Base-by-base conservation (phyloP, 768 basidiomycete species). In the Mycena capillaripes region DNA sequence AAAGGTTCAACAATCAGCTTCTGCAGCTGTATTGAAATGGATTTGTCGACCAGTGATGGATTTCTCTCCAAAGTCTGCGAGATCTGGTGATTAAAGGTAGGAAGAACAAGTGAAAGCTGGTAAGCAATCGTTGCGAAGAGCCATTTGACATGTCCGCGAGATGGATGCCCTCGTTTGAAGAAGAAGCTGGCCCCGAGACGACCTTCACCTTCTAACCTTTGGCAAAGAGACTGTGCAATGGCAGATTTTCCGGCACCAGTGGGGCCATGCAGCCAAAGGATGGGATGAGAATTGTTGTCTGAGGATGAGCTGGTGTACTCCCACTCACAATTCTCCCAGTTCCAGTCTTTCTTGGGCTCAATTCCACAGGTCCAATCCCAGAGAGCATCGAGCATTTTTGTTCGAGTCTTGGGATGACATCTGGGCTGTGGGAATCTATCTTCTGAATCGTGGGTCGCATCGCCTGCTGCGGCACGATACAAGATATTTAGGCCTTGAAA, bases 331-430 rank as follows among this genome's bases (percentile, higher is more conserved):
- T n/a, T n/a, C n/a, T n/a, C n/a, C n/a, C n/a, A n/a, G n/a, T 38
- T 38, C 38, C 38, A 16, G 38, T 38, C 16, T 38, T 8, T 16
- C 38, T 10, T 16, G 16, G 38, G 38, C 16, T 34, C 19, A 7
- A 10, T 56, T 32, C 4, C 19, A 5, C 25, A 32, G 10, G 56
- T 19, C 56, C 56, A 57, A 5, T 36, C 16, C 21, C 21, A 57
- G 3, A 57, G 34, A 23, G 2, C 56, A 3, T 38, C 56, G 34
- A 57, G 56, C 32, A 57, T 25, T 5, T 57, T 4, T 23, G 17
- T 38, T 12, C 56, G 56, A n/a, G 56, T 57, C 34, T 36, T 21
- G 32, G 56, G 56, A 57, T 57, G 34, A 38, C 56, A 57, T 36
- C 12, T 34, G 10, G 52, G 52, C 27, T 27, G 52, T 12, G 52